Percentiles rank a stretch among this genome's conserved stretches.
Evolutionary conservation across 208 protist species (phyloP).

Genomic region (Leishmania major): DNA sequence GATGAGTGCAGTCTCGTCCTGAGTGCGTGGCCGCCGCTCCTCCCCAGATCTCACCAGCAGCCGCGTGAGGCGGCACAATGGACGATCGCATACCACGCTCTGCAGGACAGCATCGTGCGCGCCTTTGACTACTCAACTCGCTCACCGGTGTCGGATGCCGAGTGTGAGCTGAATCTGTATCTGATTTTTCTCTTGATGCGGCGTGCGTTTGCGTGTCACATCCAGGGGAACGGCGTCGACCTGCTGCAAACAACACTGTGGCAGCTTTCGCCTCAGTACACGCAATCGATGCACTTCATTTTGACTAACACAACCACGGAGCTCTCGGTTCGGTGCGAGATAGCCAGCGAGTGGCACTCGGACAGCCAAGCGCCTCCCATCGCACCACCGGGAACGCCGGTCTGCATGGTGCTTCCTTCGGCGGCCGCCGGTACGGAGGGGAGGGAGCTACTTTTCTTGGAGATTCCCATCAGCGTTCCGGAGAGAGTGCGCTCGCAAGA

Average conservation of each 20-base stretch:
- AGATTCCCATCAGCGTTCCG: neutral
- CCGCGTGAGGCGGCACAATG: neutral
- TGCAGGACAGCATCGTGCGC: constrained; percentile 14
- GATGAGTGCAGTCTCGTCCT: constrained; percentile 21
- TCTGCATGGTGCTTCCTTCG: constrained; percentile 36
- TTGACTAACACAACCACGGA: constrained; percentile 8
- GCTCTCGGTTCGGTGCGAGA: constrained; percentile 39
- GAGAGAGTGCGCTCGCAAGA: constrained; percentile 15
- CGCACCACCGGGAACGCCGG: constrained; percentile 35
- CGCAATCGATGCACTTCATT: constrained; percentile 13
- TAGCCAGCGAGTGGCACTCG: constrained; percentile 39
- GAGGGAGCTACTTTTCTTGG: constrained; percentile 27
- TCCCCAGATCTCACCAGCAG: neutral
- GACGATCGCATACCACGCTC: constrained; percentile 9
- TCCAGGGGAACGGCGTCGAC: neutral
- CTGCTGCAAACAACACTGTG: constrained; percentile 16
- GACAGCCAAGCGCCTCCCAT: constrained; percentile 14
- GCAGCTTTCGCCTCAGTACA: constrained; percentile 12
- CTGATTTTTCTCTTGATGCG: constrained; percentile 18
- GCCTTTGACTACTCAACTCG: constrained; percentile 19
- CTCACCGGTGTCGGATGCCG: constrained; percentile 19
- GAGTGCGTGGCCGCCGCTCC: constrained; percentile 26
- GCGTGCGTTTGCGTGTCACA: constrained; percentile 7
- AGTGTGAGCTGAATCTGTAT: constrained; percentile 36
- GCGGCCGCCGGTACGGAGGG: constrained; percentile 8